Evolutionary conservation across 495 filamentous ascomycete species (phyloP).

Genomic region (Penicillium ochrochloron): DNA sequence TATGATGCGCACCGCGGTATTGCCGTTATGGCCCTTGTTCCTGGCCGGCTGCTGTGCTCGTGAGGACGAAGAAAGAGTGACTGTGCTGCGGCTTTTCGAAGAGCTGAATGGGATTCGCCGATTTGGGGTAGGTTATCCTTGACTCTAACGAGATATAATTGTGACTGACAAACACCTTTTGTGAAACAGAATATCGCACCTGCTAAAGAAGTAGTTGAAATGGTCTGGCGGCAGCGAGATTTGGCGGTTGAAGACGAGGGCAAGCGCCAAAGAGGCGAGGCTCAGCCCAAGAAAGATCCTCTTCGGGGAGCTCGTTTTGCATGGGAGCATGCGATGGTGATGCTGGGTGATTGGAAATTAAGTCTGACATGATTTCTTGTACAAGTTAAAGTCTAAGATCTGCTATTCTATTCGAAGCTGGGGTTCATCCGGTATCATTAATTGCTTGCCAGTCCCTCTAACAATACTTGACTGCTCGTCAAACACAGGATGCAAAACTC

Average conservation of each 20-base stretch:
- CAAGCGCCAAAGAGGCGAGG: conserved; percentile 18
- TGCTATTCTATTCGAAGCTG: background rate
- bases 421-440: no score
- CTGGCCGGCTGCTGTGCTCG: conserved; percentile 32
- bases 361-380: conserved; percentile 27
- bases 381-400: background rate
- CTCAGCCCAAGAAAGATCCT: conserved; percentile 4
- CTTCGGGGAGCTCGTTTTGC: conserved; percentile 29
- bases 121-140: conserved; percentile 18
- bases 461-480: no score
- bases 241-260: conserved; percentile 31
- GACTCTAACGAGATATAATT: conserved; percentile 11
- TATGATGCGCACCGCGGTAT: conserved; percentile 31
- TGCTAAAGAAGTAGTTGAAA: conserved; percentile 36
- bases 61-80: conserved; percentile 26
- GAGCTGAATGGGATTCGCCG: conserved; percentile 19
- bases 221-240: conserved; percentile 32
- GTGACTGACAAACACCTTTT: background rate
- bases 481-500: background rate
- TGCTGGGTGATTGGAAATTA: conserved; percentile 35
- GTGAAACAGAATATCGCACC: conserved; percentile 39
- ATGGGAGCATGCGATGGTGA: conserved; percentile 38
- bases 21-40: conserved; percentile 35
- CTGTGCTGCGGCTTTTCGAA: conserved; percentile 29
- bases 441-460: background rate